phyloP scores from a whole-genome alignment of 1,284 basidiomycete species.

The Volvariella surrecta region DNA sequence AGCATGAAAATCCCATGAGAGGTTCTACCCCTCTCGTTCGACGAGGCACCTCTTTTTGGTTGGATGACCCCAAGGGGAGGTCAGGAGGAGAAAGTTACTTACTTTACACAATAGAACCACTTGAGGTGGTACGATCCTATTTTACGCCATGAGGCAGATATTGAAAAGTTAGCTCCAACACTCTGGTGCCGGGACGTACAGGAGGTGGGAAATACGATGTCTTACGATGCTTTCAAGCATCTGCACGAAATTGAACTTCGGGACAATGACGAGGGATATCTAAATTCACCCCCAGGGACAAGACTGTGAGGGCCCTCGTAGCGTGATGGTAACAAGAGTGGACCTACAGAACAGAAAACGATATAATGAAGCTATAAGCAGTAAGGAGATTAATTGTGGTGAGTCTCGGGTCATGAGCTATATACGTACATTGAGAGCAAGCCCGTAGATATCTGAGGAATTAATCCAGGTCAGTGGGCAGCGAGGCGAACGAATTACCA shows the following conservation, averaged over 20 bases:
- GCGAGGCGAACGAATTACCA: constrained; percentile 1
- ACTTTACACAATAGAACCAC: constrained; percentile 67
- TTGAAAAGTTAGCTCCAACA: neutral
- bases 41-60: too few species aligned
- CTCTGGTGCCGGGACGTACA: too few species aligned
- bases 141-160: constrained; percentile 6
- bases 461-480: constrained; percentile 12
- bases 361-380: constrained; percentile 40
- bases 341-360: constrained; percentile 43
- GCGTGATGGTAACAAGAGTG: too few species aligned
- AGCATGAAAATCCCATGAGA: too few species aligned
- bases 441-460: constrained; percentile 61
- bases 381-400: neutral
- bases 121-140: constrained; percentile 66
- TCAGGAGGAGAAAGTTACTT: constrained; percentile 3
- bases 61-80: neutral
- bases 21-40: too few species aligned
- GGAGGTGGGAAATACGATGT: constrained; percentile 57
- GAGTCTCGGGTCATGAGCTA: neutral
- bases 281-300: constrained; percentile 13
- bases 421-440: constrained; percentile 46
- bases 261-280: constrained; percentile 61
- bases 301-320: neutral
- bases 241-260: constrained; percentile 60
- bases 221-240: constrained; percentile 64